Percentiles rank a stretch among this genome's conserved stretches.
phyloP scores from a whole-genome alignment of 2,329 filamentous ascomycete species.

The Leptographium radiaticola region DNA sequence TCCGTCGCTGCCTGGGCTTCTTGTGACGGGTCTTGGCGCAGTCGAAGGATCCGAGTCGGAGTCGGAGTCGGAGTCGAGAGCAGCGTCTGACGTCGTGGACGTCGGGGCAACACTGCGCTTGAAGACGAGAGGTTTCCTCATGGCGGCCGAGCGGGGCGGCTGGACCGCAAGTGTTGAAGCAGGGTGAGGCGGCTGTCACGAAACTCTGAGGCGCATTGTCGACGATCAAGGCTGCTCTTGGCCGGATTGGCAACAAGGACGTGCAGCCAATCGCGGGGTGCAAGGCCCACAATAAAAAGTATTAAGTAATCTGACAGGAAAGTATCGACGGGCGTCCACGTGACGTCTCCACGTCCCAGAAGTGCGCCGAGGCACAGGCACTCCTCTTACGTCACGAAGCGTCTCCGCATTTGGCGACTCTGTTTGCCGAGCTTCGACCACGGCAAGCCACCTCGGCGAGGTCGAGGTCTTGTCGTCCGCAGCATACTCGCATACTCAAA shows the following conservation, averaged over 20 bases:
- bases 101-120: constrained; percentile 7
- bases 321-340: neutral
- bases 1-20: constrained; percentile 2
- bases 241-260: neutral
- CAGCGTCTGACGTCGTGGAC: neutral
- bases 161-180: neutral
- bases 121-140: constrained; percentile 10
- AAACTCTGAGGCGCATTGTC: too few species aligned
- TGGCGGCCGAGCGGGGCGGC: neutral
- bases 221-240: too few species aligned
- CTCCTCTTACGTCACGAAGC: too few species aligned
- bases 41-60: neutral
- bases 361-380: too few species aligned
- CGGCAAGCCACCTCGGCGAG: too few species aligned
- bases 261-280: neutral
- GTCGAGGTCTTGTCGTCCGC: too few species aligned
- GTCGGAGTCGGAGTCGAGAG: neutral
- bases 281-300: neutral
- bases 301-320: neutral
- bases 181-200: neutral
- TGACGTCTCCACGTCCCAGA: too few species aligned
- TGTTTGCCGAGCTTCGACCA: too few species aligned
- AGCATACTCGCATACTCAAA: too few species aligned
- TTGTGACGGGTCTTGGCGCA: neutral
- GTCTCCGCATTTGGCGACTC: too few species aligned